phyloP scores from a whole-genome alignment of 805 yeast genomes.

The Starmera amethionina region DNA sequence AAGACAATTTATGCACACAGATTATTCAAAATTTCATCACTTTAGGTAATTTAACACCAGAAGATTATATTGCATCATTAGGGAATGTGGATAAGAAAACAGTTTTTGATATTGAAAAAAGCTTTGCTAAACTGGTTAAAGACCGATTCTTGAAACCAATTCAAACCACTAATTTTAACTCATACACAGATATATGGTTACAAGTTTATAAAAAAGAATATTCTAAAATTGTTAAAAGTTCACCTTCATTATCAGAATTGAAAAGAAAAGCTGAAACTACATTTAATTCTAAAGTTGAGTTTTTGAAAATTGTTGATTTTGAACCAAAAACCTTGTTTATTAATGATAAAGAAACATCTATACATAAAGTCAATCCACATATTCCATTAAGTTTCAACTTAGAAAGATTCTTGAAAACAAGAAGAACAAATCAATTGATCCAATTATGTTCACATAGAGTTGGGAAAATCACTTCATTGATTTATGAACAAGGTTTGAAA shows the following conservation, averaged over 20 bases:
- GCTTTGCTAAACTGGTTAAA: conserved; percentile 35
- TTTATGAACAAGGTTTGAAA: conserved; percentile 50
- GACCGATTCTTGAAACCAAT: conserved; percentile 45
- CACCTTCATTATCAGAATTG: conserved; percentile 37
- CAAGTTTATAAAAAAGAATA: conserved; percentile 31
- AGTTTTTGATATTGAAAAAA: conserved; percentile 21
- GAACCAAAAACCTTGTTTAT: conserved; percentile 20
- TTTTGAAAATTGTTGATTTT: conserved; percentile 24
- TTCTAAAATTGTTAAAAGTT: conserved; percentile 25
- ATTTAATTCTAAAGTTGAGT: conserved; percentile 30
- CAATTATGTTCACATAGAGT: conserved; percentile 56
- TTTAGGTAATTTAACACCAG: conserved; percentile 53
- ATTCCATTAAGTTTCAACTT: conserved; percentile 53
- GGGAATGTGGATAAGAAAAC: conserved; percentile 19
- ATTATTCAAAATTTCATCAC: conserved; percentile 62
- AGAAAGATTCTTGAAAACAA: conserved; percentile 54
- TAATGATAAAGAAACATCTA: conserved; percentile 24
- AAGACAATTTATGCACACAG: conserved; percentile 37
- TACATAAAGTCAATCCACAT: conserved; percentile 35
- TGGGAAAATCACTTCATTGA: conserved; percentile 56
- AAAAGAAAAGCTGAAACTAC: conserved; percentile 54
- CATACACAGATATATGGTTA: conserved; percentile 29
- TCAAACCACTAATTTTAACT: conserved; percentile 24
- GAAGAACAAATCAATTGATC: conserved; percentile 55
- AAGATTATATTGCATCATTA: conserved; percentile 33